phyloP scores from a whole-genome alignment of 1,284 basidiomycete genomes.

The Malassezia psittaci region DNA sequence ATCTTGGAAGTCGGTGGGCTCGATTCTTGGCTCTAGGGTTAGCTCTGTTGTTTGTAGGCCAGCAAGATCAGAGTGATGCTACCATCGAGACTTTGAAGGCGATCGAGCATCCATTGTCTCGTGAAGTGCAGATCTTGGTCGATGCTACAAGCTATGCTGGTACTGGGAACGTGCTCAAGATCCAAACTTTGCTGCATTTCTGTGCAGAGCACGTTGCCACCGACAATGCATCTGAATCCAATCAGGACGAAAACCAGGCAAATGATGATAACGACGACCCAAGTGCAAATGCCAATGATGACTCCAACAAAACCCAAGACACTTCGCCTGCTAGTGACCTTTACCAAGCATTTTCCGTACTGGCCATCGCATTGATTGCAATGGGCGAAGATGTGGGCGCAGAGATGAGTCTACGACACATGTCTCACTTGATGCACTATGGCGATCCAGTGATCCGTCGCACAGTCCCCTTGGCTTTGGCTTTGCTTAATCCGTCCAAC shows the following conservation, averaged over 20 bases:
- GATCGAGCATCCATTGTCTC: slow-evolving; percentile 83
- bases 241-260: slow-evolving; percentile 15
- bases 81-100: slow-evolving; percentile 90
- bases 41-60: slow-evolving; percentile 73
- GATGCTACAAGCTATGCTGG: slow-evolving; percentile 92
- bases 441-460: slow-evolving; percentile 87
- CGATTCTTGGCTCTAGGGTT: slow-evolving; percentile 82
- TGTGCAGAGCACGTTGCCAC: slow-evolving; percentile 77
- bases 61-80: slow-evolving; percentile 64
- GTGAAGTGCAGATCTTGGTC: slow-evolving; percentile 81
- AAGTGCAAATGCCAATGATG: slow-evolving; percentile 22
- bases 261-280: slow-evolving; percentile 29
- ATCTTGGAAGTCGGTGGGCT: slow-evolving; percentile 63
- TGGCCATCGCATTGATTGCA: slow-evolving; percentile 85
- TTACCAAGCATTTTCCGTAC: slow-evolving; percentile 84
- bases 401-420: slow-evolving; percentile 58
- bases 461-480: slow-evolving; percentile 88
- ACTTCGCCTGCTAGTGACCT: slow-evolving; percentile 57
- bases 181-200: slow-evolving; percentile 83
- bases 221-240: slow-evolving; percentile 36
- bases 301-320: no score
- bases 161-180: slow-evolving; percentile 87
- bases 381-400: slow-evolving; percentile 98
- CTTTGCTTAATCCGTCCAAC: slow-evolving; percentile 87
- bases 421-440: slow-evolving; percentile 69